Conservation (phyloP, 2,329 filamentous ascomycete species). For the Verruconis gallopava region DNA sequence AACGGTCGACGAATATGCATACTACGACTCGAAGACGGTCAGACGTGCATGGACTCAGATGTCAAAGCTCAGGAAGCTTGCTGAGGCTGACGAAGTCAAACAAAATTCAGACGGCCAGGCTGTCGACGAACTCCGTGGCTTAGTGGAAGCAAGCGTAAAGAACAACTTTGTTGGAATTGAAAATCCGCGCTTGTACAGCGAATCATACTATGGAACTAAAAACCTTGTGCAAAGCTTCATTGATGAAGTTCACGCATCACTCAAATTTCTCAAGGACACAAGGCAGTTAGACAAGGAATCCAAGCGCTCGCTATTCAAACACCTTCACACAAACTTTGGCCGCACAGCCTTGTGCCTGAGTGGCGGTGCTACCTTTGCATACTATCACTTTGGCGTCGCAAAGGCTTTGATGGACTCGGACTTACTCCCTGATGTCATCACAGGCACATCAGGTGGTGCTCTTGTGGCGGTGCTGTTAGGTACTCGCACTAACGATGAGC, state of each 20-base stretch:
- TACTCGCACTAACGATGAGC: slow-evolving; percentile 82
- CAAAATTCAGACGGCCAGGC: slow-evolving; percentile 24
- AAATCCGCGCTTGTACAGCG: slow-evolving; percentile 86
- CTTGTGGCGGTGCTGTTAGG: slow-evolving; percentile 77
- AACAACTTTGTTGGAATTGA: slow-evolving; percentile 95
- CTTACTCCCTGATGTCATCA: slow-evolving; percentile 84
- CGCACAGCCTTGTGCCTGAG: slow-evolving; percentile 86
- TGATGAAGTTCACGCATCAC: slow-evolving; percentile 61
- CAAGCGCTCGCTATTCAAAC: slow-evolving; percentile 75
- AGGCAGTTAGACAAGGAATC: slow-evolving; percentile 54
- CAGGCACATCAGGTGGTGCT: slow-evolving; percentile 88
- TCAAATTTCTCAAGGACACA: slow-evolving; percentile 57
- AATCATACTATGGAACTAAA: slow-evolving; percentile 98
- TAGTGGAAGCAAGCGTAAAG: slow-evolving; percentile 87
- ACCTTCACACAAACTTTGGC: slow-evolving; percentile 80
- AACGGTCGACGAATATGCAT: slow-evolving; percentile 54
- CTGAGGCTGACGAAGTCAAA: slow-evolving; percentile 45
- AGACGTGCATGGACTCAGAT: slow-evolving; percentile 66
- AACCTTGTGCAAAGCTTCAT: slow-evolving; percentile 80
- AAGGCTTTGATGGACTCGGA: slow-evolving; percentile 79
- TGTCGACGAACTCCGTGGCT: slow-evolving; percentile 60
- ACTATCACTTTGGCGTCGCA: slow-evolving; percentile 90
- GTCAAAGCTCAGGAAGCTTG: slow-evolving; percentile 42
- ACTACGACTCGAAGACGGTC: slow-evolving; percentile 84
- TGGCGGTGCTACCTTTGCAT: slow-evolving; percentile 87